phyloP scores from a whole-genome alignment of 2,329 filamentous ascomycete genomes.

The Zalaria obscura region DNA sequence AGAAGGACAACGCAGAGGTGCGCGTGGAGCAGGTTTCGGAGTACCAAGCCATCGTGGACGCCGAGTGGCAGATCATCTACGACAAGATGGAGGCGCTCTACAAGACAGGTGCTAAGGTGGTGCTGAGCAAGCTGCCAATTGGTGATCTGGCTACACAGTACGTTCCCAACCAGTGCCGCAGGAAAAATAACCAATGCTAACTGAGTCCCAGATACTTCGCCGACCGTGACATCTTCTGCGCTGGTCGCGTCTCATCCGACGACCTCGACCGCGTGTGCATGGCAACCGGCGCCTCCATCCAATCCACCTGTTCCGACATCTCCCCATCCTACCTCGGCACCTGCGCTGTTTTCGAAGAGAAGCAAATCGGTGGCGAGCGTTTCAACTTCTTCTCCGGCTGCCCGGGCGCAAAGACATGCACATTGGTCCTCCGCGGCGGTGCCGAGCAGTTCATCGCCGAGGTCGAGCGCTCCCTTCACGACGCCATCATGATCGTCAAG shows the following conservation, averaged over 20 bases:
- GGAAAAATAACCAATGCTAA: not conserved
- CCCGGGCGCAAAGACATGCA: constrained; percentile 92
- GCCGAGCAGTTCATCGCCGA: constrained; percentile 99
- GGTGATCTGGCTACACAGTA: constrained; percentile 91
- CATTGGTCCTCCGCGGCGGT: constrained; percentile 82
- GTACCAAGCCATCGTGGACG: constrained; percentile 98
- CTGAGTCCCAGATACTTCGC: constrained; percentile 57
- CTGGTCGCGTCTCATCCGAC: constrained; percentile 77
- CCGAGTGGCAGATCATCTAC: constrained; percentile 99
- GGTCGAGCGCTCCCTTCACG: constrained; percentile 92
- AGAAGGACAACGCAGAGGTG: constrained; percentile 98
- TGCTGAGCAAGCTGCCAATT: constrained; percentile 92
- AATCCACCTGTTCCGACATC: constrained; percentile 96
- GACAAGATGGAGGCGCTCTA: constrained; percentile 94
- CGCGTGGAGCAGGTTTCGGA: constrained; percentile 96
- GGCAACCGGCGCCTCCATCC: constrained; percentile 80
- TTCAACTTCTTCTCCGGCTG: constrained; percentile 99
- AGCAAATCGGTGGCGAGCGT: constrained; percentile 90
- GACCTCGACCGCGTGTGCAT: constrained; percentile 95
- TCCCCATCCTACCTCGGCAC: constrained; percentile 76
- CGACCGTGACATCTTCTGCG: constrained; percentile 96
- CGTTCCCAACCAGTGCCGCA: not conserved
- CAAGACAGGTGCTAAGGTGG: constrained; percentile 91
- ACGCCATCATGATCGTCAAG: constrained; percentile 99
- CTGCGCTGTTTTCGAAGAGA: constrained; percentile 84